These are phyloP conservation scores for Bruguiera hainesii DNA, from an alignment of 441 rosid genomes.

Conservation along the genomic window DNA sequence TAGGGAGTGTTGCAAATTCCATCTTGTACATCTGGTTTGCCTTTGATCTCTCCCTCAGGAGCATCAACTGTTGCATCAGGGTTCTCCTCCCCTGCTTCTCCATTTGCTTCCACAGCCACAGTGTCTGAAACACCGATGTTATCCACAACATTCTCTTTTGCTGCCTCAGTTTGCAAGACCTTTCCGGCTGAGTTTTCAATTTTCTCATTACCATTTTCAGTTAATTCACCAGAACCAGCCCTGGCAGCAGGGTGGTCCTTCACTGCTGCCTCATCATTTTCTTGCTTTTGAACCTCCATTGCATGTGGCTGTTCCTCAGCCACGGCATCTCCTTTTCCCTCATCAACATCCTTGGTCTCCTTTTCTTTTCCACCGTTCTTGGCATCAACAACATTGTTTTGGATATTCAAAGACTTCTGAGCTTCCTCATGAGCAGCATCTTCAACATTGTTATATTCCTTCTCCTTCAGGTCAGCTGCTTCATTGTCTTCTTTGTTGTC, in stretches of 20 bases:
- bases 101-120: constrained; percentile 26
- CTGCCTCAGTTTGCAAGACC: constrained; percentile 27
- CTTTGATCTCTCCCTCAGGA: constrained; percentile 27
- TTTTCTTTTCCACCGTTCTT: constrained; percentile 26
- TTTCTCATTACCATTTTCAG: constrained; percentile 18
- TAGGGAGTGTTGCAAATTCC: constrained; percentile 17
- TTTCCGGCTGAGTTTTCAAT: constrained; percentile 23
- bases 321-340: not conserved
- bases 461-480: not conserved
- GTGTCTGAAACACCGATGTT: constrained; percentile 25
- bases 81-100: constrained; percentile 29
- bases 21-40: constrained; percentile 15
- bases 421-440: not conserved
- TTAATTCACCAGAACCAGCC: constrained; percentile 23
- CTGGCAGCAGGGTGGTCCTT: constrained; percentile 27
- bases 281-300: constrained; percentile 24
- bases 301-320: not conserved
- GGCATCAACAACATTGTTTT: not conserved
- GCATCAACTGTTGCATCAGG: constrained; percentile 26
- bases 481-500: not conserved
- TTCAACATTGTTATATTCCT: not conserved
- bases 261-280: constrained; percentile 19
- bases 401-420: not conserved
- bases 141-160: constrained; percentile 19
- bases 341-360: constrained; percentile 12